phyloP scores from a whole-genome alignment of 257 asterid species.

The Echites panduratus region DNA sequence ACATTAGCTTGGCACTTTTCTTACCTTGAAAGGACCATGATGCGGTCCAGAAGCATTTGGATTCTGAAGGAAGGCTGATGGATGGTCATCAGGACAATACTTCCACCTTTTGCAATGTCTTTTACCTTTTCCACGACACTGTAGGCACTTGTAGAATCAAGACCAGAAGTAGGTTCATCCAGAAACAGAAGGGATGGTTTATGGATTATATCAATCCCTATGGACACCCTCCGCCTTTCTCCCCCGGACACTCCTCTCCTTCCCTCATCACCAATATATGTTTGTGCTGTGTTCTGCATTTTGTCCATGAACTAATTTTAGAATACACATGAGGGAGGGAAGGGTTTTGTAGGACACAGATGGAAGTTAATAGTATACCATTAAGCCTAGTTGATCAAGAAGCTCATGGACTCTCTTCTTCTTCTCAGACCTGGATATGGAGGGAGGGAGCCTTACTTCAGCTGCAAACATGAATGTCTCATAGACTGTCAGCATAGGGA shows the following conservation, averaged over 20 bases:
- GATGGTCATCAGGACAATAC: constrained; percentile 77
- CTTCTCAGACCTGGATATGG: constrained; percentile 62
- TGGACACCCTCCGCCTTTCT: constrained; percentile 73
- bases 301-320: neutral
- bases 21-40: constrained; percentile 76
- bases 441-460: constrained; percentile 82
- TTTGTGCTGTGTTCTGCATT: constrained; percentile 66
- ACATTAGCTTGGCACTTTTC: neutral
- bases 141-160: constrained; percentile 79
- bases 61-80: constrained; percentile 87
- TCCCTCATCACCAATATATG: constrained; percentile 79
- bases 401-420: constrained; percentile 67
- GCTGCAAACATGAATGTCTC: constrained; percentile 93
- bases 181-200: constrained; percentile 81
- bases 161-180: constrained; percentile 87
- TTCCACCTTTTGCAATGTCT: constrained; percentile 70
- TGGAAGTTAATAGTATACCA: constrained; percentile 39
- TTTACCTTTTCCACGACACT: constrained; percentile 83
- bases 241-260: constrained; percentile 82
- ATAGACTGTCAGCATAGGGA: constrained; percentile 75
- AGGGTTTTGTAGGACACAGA: neutral
- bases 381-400: constrained; percentile 66
- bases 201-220: constrained; percentile 82
- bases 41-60: constrained; percentile 69
- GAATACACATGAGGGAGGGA: neutral